Base-by-base conservation (phyloP, 306 rosid species). In the Vicia sativa region DNA sequence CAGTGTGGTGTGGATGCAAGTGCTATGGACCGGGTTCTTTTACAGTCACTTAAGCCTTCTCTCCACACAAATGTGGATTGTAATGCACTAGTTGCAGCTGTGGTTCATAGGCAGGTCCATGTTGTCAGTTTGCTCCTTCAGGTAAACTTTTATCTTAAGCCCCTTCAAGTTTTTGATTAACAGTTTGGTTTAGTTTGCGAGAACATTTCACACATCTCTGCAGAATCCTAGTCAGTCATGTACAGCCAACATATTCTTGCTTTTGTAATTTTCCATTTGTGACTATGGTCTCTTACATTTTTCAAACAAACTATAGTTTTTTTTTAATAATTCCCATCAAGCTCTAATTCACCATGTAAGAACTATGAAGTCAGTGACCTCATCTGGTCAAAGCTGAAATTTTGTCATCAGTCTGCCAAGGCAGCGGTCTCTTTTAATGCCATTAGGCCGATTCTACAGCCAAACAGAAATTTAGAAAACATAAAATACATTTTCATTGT, bases 31-130 rank as follows among this genome's bases (percentile, higher is more conserved):
- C 84, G 98, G 75, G 83, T 87, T 53, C 84, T 92, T 54, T 85
- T 92, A 31, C 96, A 79, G 83, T 92, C 98, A 67, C 77, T 88
- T 50, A 89, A 79, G 85, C 98, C 98, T 70, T 79, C 91, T 70
- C 85, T 92, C 13, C 91, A 92, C 82, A 74, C 87, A 63, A 92
- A 89, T 83, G 95, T 81, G 23, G 87, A 89, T 71, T 89, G 96
- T 69, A 84, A 87, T 43, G 91, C 91, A 46, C 93, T 89, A 6
- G 87, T 85, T 67, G 96, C 98, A 28, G 96, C 98, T 67, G 86
- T 87, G 39, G 86, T 87, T 86, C 87, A 91, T 43, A 84, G 98
- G 80, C 96, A 92, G 88, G 82, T 84, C 67, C 76, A 85, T 28
- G 75, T 85, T 16, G 95, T 92, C 11, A 80, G 71, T 67, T 83